Percentiles rank a stretch among this genome's conserved stretches.
These are phyloP conservation scores for Aspergillus quadricinctus DNA, from an alignment of 2,329 filamentous ascomycete genomes.

Conservation along the genomic window DNA sequence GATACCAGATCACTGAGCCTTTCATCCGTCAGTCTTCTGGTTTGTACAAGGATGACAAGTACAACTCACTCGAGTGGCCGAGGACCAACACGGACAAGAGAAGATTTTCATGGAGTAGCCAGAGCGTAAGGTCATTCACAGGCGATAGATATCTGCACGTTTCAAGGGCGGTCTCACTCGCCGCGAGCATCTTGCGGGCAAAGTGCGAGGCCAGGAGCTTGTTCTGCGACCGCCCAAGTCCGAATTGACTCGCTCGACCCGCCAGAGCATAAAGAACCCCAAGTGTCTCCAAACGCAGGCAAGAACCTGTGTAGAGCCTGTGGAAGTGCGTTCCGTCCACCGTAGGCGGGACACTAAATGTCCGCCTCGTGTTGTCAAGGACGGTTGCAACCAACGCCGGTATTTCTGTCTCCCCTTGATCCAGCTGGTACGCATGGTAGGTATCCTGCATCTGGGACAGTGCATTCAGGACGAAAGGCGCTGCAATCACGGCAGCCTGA, in stretches of 20 bases:
- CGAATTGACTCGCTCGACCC: constrained; percentile 24
- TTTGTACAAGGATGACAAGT: not conserved
- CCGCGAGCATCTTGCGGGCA: constrained; percentile 23
- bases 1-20: constrained; percentile 23
- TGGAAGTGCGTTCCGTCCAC: constrained; percentile 33
- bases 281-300: constrained; percentile 37
- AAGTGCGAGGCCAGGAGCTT: constrained; percentile 14
- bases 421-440: constrained; percentile 10
- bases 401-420: constrained; percentile 7
- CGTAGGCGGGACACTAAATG: constrained; percentile 17
- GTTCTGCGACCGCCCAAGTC: constrained; percentile 11
- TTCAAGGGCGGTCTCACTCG: constrained; percentile 35
- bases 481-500: constrained; percentile 33
- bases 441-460: constrained; percentile 20
- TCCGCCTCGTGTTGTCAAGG: constrained; percentile 24
- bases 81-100: constrained; percentile 33
- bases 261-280: constrained; percentile 36
- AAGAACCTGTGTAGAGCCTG: constrained; percentile 33
- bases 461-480: constrained; percentile 31
- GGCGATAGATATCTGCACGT: constrained; percentile 36
- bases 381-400: constrained; percentile 12
- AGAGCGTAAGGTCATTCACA: constrained; percentile 35
- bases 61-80: constrained; percentile 32
- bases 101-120: constrained; percentile 32
- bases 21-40: not conserved